Conservation (phyloP, 2,329 filamentous ascomycete genomes). For the Aspergillus clavatus region DNA sequence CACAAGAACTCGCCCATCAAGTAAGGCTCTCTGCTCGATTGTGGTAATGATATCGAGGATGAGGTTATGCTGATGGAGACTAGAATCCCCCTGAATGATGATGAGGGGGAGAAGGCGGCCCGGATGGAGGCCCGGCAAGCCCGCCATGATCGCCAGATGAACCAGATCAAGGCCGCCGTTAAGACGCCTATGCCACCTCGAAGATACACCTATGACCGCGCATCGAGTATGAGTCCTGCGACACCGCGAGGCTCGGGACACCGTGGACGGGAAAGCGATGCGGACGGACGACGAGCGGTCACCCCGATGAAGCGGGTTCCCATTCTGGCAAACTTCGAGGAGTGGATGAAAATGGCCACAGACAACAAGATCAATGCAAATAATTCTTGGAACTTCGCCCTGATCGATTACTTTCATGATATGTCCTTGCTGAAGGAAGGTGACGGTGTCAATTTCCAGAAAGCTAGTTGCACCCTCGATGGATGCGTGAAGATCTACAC, state of each 20-base stretch:
- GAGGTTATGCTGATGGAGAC: constrained; percentile 14
- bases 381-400: constrained; percentile 99
- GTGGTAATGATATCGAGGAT: background rate
- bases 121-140: constrained; percentile 83
- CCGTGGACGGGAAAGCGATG: constrained; percentile 43
- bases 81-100: constrained; percentile 94
- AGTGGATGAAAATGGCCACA: constrained; percentile 99
- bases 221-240: constrained; percentile 43
- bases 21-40: constrained; percentile 26
- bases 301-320: constrained; percentile 96
- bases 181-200: constrained; percentile 40
- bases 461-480: constrained; percentile 93
- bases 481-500: constrained; percentile 99
- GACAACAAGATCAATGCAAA: constrained; percentile 98
- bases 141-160: constrained; percentile 84
- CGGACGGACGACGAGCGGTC: constrained; percentile 65
- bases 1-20: constrained; percentile 50
- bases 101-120: constrained; percentile 83
- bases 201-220: constrained; percentile 36
- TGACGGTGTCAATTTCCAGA: constrained; percentile 96
- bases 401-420: constrained; percentile 99
- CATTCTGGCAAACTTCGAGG: constrained; percentile 95
- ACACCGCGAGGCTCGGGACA: constrained; percentile 44
- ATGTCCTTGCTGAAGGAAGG: constrained; percentile 97
- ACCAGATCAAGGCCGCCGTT: constrained; percentile 77